Conservation (phyloP, 345 rosid species). For the Eutrema japonicum region DNA sequence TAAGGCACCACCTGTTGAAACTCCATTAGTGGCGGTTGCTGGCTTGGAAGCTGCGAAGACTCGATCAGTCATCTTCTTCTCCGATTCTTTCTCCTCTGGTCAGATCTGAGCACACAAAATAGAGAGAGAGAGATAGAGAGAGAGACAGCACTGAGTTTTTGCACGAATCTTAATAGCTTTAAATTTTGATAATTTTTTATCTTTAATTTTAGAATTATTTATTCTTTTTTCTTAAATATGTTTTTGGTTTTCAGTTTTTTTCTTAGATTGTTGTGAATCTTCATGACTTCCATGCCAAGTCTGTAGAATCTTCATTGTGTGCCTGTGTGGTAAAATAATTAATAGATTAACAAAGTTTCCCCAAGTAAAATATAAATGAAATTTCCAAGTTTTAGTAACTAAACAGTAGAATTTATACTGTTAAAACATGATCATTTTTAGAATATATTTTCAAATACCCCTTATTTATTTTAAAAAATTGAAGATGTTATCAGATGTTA, state of each 20-base stretch:
- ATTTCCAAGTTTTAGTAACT: too few relatives aligned
- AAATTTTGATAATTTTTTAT: constrained; percentile 8
- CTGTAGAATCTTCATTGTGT: constrained; percentile 30
- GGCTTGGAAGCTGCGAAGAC: constrained; percentile 79
- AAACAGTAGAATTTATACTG: neutral
- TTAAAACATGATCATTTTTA: too few relatives aligned
- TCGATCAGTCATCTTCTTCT: constrained; percentile 55
- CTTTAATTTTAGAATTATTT: neutral
- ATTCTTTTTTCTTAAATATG: neutral
- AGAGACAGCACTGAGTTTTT: constrained; percentile 35
- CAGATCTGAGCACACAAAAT: constrained; percentile 42
- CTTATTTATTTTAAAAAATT: too few relatives aligned
- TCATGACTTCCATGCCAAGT: constrained; percentile 40
- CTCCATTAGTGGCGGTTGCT: constrained; percentile 37
- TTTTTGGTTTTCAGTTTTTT: constrained; percentile 27
- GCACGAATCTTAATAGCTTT: constrained; percentile 40
- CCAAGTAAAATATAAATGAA: neutral
- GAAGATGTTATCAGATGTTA: too few relatives aligned
- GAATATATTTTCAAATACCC: too few relatives aligned
- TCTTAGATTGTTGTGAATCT: constrained; percentile 24
- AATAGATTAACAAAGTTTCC: neutral
- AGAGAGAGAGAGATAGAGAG: constrained; percentile 16
- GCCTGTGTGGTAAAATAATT: constrained; percentile 15
- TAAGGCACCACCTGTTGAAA: constrained; percentile 29
- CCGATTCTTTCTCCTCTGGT: constrained; percentile 28